A percentile compares a stretch with the other conserved stretches of the same genome.
Conservation (phyloP, 225 moss, liverwort and hornwort genomes). For the Physcomitrellopsis africana region DNA sequence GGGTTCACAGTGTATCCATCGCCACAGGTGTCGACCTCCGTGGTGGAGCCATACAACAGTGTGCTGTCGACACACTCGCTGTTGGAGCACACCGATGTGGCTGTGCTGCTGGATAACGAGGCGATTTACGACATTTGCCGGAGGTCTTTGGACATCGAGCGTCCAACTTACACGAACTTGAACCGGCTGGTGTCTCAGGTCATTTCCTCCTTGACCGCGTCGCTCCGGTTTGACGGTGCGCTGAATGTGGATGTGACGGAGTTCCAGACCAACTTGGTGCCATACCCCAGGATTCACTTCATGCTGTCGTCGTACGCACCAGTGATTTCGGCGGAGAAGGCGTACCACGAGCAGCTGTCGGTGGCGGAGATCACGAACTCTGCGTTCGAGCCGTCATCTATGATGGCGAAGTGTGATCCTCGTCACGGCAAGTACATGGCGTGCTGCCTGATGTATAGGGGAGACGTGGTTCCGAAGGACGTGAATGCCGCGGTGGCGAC, state of each 20-base stretch:
- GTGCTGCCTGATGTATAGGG: conserved; percentile 66
- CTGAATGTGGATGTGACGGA: conserved; percentile 57
- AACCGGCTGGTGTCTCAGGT: conserved; percentile 59
- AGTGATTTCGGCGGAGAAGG: conserved; percentile 56
- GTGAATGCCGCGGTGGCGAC: conserved; percentile 56
- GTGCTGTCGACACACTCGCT: conserved; percentile 54
- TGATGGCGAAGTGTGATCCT: conserved; percentile 73
- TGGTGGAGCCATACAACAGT: conserved; percentile 60
- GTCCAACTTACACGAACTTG: conserved; percentile 57
- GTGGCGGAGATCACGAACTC: conserved; percentile 54
- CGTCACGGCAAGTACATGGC: conserved; percentile 70
- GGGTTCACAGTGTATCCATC: conserved; percentile 59
- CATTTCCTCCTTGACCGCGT: conserved; percentile 50
- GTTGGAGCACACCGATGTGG: conserved; percentile 54
- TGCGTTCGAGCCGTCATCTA: conserved; percentile 55
- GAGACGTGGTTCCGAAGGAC: conserved; percentile 63
- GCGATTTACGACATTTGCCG: conserved; percentile 61
- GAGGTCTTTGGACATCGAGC: conserved; percentile 56
- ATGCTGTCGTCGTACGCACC: conserved; percentile 63
- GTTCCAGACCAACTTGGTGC: conserved; percentile 63
- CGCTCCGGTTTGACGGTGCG: conserved; percentile 53
- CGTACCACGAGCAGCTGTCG: conserved; percentile 57
- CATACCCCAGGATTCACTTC: conserved; percentile 58
- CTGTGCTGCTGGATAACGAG: conserved; percentile 50
- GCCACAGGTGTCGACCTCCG: conserved; percentile 53